A percentile compares a stretch with the other conserved stretches of the same genome.
Evolutionary conservation across 768 basidiomycete species (phyloP).

Genomic region (Macrolepiota albuminosa): DNA sequence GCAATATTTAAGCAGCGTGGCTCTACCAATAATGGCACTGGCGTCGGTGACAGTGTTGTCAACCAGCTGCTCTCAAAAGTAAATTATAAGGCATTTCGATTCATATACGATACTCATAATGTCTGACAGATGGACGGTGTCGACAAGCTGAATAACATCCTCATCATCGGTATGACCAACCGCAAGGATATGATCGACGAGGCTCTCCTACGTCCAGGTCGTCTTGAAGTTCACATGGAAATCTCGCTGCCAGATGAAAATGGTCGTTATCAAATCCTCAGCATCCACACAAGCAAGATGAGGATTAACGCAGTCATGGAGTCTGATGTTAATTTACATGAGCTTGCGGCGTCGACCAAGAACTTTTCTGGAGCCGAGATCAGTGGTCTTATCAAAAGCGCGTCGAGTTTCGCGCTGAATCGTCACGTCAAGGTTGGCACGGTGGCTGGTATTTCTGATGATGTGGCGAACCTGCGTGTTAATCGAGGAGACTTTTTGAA

Average conservation of each 20-base stretch:
- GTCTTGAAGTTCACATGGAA: constrained; percentile 99
- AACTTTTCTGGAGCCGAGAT: constrained; percentile 99
- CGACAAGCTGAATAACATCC: constrained; percentile 96
- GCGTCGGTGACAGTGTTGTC: constrained; percentile 98
- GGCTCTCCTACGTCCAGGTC: constrained; percentile 92
- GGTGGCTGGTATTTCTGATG: constrained; percentile 93
- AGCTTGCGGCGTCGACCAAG: constrained; percentile 83
- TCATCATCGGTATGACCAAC: constrained; percentile 99
- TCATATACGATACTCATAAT: background rate
- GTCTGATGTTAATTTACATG: constrained; percentile 70
- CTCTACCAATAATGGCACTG: constrained; percentile 84
- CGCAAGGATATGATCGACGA: constrained; percentile 99
- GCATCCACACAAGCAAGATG: constrained; percentile 96
- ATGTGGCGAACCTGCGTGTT: constrained; percentile 90
- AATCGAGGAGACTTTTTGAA: constrained; percentile 82
- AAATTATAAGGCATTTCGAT: constrained; percentile 3
- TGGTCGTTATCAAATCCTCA: constrained; percentile 90
- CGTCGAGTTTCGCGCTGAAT: constrained; percentile 96
- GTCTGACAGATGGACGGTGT: constrained; percentile 91
- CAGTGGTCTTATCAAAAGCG: constrained; percentile 93
- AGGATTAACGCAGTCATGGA: constrained; percentile 89
- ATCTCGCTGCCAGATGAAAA: constrained; percentile 95
- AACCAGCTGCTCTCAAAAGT: constrained; percentile 98
- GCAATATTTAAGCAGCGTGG: constrained; percentile 99
- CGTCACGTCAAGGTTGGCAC: constrained; percentile 97